Base-by-base conservation (phyloP, 768 basidiomycete species). In the Phylloporus scabripes region DNA sequence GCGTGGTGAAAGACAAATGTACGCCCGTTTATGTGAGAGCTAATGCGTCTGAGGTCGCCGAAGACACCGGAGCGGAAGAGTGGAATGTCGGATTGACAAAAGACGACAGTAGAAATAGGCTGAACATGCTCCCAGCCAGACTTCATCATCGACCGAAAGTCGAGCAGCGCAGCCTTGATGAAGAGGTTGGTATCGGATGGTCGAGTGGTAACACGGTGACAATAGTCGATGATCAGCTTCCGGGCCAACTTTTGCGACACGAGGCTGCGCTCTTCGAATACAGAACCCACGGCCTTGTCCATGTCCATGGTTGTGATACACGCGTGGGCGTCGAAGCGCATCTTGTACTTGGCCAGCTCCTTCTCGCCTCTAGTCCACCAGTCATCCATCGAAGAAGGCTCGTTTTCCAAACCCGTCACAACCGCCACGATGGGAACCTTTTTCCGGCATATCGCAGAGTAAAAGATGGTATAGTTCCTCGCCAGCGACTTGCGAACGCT, bases 301-400 rank as follows among this genome's bases (percentile, higher is more conserved):
- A 44, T 51, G 34, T 53, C 51, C 12, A 68, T 59, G 18, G 72
- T 68, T 3, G 72, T 74, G 45, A 75, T 63, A 49, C 75, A 75
- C 15, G 71, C 75, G n/a, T 71, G 65, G 7, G 60, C 67, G 17
- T 62, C 51, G n/a, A 74, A 73, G 36, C 51, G 48, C 60, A 75
- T 76, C 24, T 61, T 61, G 42, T 67, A 56, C 24, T 41, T 49
- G 37, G 52, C 57, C 44, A 76, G 65, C 2, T 53, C 54, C 32
- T 51, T 51, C 42, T 66, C 56, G 45, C 73, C 73, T 38, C 45
- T 49, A 4, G 24, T 32, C 74, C 72, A 75, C 74, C 74, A 75
- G 38, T 54, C 52, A 1, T 64, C 63, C 63, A 71, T 71, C 17
- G 61, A 57, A 2, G 9, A 15, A 3, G 65, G 52, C 26, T 71